A percentile compares a stretch with the other conserved stretches of the same genome.
These are phyloP conservation scores for Dactylellina cionopaga DNA, from an alignment of 2,329 filamentous ascomycete genomes.

Conservation along the genomic window DNA sequence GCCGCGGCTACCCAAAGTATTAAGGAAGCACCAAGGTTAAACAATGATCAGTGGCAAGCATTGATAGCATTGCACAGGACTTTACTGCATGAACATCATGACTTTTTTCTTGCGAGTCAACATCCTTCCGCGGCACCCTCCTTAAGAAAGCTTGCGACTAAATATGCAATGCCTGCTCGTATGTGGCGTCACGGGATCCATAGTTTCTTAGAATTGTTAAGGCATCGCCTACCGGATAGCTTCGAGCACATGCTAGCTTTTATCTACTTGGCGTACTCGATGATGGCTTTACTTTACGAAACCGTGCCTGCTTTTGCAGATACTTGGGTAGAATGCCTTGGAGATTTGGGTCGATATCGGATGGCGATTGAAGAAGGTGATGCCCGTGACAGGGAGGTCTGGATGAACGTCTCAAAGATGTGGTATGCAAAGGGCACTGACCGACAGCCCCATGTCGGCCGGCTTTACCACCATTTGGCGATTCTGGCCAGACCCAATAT, in stretches of 20 bases:
- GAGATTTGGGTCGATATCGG: conserved; percentile 76
- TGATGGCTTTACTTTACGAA: conserved; percentile 87
- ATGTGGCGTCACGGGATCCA: conserved; percentile 97
- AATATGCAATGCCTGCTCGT: conserved; percentile 88
- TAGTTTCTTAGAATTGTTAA: conserved; percentile 79
- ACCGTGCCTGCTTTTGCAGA: conserved; percentile 83
- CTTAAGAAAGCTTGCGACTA: conserved; percentile 74
- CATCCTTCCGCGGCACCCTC: conserved; percentile 79
- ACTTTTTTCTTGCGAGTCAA: conserved; percentile 86
- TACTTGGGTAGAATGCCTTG: conserved; percentile 93
- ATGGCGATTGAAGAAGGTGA: conserved; percentile 93
- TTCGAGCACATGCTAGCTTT: too few species aligned
- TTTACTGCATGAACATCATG: conserved; percentile 81
- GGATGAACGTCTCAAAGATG: conserved; percentile 79
- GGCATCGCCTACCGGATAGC: conserved; percentile 77
- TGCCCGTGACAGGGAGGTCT: conserved; percentile 77
- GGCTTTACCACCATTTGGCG: conserved; percentile 88
- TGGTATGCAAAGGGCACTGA: conserved; percentile 89
- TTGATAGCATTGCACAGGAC: conserved; percentile 84
- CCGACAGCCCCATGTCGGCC: conserved; percentile 76
- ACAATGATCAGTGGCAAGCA: conserved; percentile 81
- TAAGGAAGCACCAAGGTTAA: conserved; percentile 60
- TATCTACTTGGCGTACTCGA: too few species aligned
- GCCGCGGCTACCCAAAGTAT: conserved; percentile 61
- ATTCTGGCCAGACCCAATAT: conserved; percentile 77